Evolutionary conservation across 192 early-diverging fungal genomes (phyloP).

Genomic region (Entomortierella chlamydospora): DNA sequence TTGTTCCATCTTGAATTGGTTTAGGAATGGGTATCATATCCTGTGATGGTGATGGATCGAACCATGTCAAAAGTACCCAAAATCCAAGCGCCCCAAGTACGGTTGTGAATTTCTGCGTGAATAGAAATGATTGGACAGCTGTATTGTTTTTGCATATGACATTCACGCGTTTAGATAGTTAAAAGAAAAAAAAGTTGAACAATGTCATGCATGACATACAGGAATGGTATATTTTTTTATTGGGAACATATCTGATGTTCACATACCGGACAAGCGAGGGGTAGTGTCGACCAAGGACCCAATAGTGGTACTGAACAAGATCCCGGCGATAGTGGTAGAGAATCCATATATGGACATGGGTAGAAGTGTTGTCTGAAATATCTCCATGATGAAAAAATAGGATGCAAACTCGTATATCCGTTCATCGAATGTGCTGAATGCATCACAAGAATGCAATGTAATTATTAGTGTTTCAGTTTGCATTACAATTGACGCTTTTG

Average conservation of each 20-base stretch:
- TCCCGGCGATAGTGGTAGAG: conserved; percentile 44
- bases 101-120: conserved; percentile 33
- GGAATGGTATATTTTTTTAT: no score
- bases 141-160: background rate
- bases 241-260: background rate
- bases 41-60: conserved; percentile 22
- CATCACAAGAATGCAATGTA: no score
- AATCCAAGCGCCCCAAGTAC: conserved; percentile 42
- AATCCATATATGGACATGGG: conserved; percentile 52
- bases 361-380: conserved; percentile 47
- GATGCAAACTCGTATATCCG: conserved; percentile 53
- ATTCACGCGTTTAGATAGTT: conserved; percentile 12
- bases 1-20: no score
- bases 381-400: conserved; percentile 54
- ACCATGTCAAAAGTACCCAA: conserved; percentile 50
- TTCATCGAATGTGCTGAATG: conserved; percentile 43
- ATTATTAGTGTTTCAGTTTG: background rate
- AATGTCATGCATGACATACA: background rate
- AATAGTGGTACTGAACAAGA: conserved; percentile 41
- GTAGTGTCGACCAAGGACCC: conserved; percentile 41
- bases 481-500: no score
- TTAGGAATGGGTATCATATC: background rate
- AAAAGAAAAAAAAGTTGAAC: background rate
- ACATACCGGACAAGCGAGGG: conserved; percentile 29
- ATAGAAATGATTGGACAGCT: conserved; percentile 39